Conservation (phyloP, 2,329 filamentous ascomycete genomes). For the Ophiocordyceps unilateralis region DNA sequence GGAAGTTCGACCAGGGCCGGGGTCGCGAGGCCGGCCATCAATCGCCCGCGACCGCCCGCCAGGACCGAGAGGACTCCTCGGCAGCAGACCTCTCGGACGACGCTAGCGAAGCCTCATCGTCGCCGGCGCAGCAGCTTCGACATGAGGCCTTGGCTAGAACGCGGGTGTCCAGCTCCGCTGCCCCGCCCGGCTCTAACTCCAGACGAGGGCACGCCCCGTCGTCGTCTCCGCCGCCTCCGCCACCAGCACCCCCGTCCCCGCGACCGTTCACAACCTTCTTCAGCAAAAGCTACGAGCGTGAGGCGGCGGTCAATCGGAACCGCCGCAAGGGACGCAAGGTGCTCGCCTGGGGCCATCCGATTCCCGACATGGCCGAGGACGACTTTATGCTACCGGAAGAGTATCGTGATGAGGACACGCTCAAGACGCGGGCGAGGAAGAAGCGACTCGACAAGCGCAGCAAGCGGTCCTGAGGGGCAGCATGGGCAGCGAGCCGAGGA, state of each 20-base stretch:
- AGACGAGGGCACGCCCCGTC: background rate
- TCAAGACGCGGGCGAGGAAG: slow-evolving; percentile 21
- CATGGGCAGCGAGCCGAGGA: no score
- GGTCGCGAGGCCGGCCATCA: slow-evolving; percentile 11
- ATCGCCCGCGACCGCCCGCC: slow-evolving; percentile 12
- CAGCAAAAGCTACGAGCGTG: slow-evolving; percentile 59
- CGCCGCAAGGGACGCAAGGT: slow-evolving; percentile 53
- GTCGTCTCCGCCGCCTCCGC: slow-evolving; percentile 7
- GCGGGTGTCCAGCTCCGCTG: slow-evolving; percentile 13
- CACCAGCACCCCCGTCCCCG: slow-evolving; percentile 19
- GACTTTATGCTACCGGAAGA: slow-evolving; percentile 65
- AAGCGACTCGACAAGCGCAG: slow-evolving; percentile 49
- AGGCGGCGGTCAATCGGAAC: slow-evolving; percentile 56
- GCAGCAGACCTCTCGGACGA: slow-evolving; percentile 29
- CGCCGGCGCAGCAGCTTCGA: slow-evolving; percentile 51
- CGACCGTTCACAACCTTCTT: slow-evolving; percentile 80
- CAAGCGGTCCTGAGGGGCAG: slow-evolving; percentile 51
- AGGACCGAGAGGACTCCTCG: slow-evolving; percentile 5
- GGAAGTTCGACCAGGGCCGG: slow-evolving; percentile 3
- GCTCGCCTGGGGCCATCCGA: slow-evolving; percentile 63
- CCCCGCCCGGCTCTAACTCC: background rate
- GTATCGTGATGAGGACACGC: slow-evolving; percentile 35
- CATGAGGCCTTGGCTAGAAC: slow-evolving; percentile 47
- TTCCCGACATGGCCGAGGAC: slow-evolving; percentile 53
- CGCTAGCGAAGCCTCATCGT: slow-evolving; percentile 23